phyloP scores from a whole-genome alignment of 768 basidiomycete genomes.

The Guyanaporus albipodus region DNA sequence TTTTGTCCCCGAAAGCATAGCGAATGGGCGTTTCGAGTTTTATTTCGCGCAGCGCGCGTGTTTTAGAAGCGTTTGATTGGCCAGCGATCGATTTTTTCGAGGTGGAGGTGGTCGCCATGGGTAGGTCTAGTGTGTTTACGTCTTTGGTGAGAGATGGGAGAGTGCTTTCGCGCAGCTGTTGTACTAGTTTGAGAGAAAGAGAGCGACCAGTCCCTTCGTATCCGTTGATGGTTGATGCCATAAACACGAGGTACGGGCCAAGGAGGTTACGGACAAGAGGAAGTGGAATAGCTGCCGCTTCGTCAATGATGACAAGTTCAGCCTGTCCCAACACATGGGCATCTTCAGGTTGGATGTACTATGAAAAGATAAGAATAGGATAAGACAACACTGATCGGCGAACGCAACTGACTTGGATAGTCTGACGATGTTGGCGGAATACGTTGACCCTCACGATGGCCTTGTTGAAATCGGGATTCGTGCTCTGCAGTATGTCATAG shows the following conservation, averaged over 20 bases:
- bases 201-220: conserved; percentile 99
- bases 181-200: conserved; percentile 94
- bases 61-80: conserved; percentile 57
- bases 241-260: conserved; percentile 95
- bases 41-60: conserved; percentile 81
- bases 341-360: conserved; percentile 99
- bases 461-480: conserved; percentile 91
- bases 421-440: conserved; percentile 91
- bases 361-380: conserved; percentile 8
- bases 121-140: conserved; percentile 37
- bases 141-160: conserved; percentile 75
- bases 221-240: conserved; percentile 99
- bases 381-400: neutral
- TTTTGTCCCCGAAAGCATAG: conserved; percentile 78
- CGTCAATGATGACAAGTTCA: conserved; percentile 95
- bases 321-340: conserved; percentile 97
- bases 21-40: conserved; percentile 95
- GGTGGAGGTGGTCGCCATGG: conserved; percentile 32
- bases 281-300: conserved; percentile 96
- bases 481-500: conserved; percentile 93
- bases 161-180: conserved; percentile 91
- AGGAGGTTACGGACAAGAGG: conserved; percentile 94
- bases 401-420: conserved; percentile 73
- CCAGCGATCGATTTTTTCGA: conserved; percentile 49
- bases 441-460: conserved; percentile 95